A percentile compares a stretch with the other conserved stretches of the same genome.
Conservation (phyloP, 371 early-diverging fungal species). For the Cokeromyces recurvatus region DNA sequence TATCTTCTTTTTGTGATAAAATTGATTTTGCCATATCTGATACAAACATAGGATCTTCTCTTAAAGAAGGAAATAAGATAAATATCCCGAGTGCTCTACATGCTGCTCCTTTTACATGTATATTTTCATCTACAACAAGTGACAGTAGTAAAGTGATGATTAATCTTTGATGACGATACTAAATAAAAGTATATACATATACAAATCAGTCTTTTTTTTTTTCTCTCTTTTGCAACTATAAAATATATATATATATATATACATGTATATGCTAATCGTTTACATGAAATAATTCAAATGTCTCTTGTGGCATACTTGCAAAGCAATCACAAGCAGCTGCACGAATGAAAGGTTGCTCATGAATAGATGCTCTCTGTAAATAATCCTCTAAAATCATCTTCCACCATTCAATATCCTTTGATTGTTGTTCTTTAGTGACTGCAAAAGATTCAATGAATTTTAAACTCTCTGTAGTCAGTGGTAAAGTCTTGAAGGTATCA, state of each 20-base stretch:
- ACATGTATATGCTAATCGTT: background rate
- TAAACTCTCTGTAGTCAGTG: constrained; percentile 19
- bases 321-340: constrained; percentile 61
- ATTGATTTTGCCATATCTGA: constrained; percentile 49
- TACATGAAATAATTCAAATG: constrained; percentile 47
- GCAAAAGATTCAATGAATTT: constrained; percentile 41
- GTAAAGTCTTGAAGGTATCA: background rate
- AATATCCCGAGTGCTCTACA: constrained; percentile 68
- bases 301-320: constrained; percentile 42
- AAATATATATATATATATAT: no score
- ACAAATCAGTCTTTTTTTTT: background rate
- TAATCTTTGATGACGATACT: constrained; percentile 44
- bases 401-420: constrained; percentile 46
- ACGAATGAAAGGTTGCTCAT: constrained; percentile 43
- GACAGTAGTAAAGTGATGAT: constrained; percentile 50
- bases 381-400: constrained; percentile 37
- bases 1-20: constrained; percentile 43
- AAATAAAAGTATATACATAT: background rate
- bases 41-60: constrained; percentile 55
- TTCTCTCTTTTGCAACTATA: no score
- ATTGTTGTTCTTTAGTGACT: constrained; percentile 5
- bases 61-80: constrained; percentile 53
- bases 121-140: constrained; percentile 49
- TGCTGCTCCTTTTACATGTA: constrained; percentile 60
- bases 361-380: constrained; percentile 40